Evolutionary conservation across 108 stramenopile species (phyloP), one percentile per base, ranked within the genome.

Genomic region (Poteriospumella lacustris): DNA sequence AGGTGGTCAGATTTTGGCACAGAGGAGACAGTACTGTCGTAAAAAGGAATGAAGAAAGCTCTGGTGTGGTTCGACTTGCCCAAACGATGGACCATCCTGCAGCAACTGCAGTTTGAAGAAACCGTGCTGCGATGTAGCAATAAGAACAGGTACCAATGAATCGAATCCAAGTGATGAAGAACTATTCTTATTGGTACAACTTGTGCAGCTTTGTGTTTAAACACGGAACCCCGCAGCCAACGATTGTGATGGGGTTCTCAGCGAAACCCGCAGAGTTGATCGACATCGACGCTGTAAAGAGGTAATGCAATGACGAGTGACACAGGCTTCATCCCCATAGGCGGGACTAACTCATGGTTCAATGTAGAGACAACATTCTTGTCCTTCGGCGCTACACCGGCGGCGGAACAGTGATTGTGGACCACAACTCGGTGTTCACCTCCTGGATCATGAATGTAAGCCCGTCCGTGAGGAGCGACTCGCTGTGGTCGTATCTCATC

Each of bases 391-490:
- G 96, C 59, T 97, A 93, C 85, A 91, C 91, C 3, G 96, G 96
- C 40, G 96, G 94, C 3, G 96, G 96, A 24, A 97, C 94, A 9
- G 96, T 97, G 0, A 91, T 97, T 0, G 84, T 95, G 60, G 92
- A 94, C 85, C 82, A 84, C 36, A 83, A 83, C 59, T 91, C 90
- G 0, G 73, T 95, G 3, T 91, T 91, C 85, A 89, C 90, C 1
- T 91, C 91, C 39, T 80, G 92, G 36, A 92, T 96, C 77, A 86
- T 91, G 3, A 56, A 73, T 73, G 70, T 73, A 38, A 52, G 70
- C 44, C n/a, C n/a, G n/a, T n/a, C n/a, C n/a, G 19, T 56, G 24
- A 56, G 52, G n/a, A 56, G 52, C 19, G 19, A 24, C 52, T 19
- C 19, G n/a, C 24, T 56, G 19, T 56, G 52, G n/a, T 56, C n/a